These are phyloP conservation scores for Cordyceps sp. DNA, from an alignment of 2,329 filamentous ascomycete species.

Conservation along the genomic window DNA sequence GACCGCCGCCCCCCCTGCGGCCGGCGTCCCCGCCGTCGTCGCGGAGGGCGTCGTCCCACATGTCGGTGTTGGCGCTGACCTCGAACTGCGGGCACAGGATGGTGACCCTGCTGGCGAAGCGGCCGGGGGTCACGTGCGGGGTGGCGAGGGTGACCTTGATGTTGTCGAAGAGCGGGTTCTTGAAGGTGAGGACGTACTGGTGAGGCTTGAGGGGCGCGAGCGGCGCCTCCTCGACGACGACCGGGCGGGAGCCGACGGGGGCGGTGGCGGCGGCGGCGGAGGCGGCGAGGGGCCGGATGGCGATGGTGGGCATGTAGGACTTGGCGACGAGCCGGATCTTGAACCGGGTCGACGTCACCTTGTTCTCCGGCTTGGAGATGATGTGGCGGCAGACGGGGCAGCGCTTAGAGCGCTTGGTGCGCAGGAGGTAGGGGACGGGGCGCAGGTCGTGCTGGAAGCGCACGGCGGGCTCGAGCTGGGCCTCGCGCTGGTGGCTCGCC, in stretches of 20 bases:
- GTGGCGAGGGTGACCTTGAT: conserved; percentile 80
- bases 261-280: conserved; percentile 17
- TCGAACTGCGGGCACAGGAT: conserved; percentile 90
- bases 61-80: conserved; percentile 77
- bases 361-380: conserved; percentile 83
- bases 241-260: conserved; percentile 17
- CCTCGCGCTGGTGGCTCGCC: conserved; percentile 28
- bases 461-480: conserved; percentile 30
- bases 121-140: conserved; percentile 60
- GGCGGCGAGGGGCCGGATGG: conserved; percentile 45
- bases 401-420: conserved; percentile 85
- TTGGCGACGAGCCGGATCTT: conserved; percentile 81
- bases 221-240: conserved; percentile 13
- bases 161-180: conserved; percentile 85
- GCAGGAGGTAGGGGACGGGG: conserved; percentile 66
- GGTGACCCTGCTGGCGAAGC: conserved; percentile 66
- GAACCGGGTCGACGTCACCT: conserved; percentile 77
- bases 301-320: conserved; percentile 73
- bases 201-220: conserved; percentile 42
- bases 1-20: conserved; percentile 11
- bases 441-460: conserved; percentile 60
- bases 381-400: conserved; percentile 90
- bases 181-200: conserved; percentile 79
- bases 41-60: conserved; percentile 75
- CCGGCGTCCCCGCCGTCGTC: conserved; percentile 24